phyloP scores from a whole-genome alignment of 345 rosid species.

The Geranium rotundifolium region DNA sequence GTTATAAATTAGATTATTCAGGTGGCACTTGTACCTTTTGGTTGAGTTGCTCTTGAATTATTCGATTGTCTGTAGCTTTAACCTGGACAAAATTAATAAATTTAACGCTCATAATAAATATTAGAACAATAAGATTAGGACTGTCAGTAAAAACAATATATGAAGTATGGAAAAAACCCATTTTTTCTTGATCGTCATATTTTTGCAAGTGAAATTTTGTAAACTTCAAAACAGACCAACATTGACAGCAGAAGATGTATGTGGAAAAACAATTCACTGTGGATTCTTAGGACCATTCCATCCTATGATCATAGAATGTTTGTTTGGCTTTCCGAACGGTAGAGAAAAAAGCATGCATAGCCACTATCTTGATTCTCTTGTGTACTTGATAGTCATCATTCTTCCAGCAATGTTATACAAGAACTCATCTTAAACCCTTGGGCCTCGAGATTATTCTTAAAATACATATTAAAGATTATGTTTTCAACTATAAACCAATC shows the following conservation, averaged over 20 bases:
- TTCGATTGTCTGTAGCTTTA: slow-evolving; percentile 79
- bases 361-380: not conserved
- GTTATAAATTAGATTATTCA: not conserved
- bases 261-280: not conserved
- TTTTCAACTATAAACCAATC: not conserved
- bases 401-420: not conserved
- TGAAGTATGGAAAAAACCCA: not conserved
- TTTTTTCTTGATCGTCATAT: not conserved
- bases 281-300: not conserved
- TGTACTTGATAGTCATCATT: too few species aligned
- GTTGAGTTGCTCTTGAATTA: slow-evolving; percentile 81
- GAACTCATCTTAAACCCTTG: not conserved
- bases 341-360: not conserved
- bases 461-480: too few species aligned
- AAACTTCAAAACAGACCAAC: not conserved
- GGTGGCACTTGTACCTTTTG: slow-evolving; percentile 45
- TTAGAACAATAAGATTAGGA: not conserved
- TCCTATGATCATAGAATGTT: not conserved
- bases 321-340: not conserved
- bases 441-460: not conserved
- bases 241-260: not conserved
- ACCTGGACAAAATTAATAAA: slow-evolving; percentile 32
- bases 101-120: not conserved
- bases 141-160: not conserved
- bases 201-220: not conserved